Conservation (phyloP, 768 basidiomycete species). For the Serendipita sp. region DNA sequence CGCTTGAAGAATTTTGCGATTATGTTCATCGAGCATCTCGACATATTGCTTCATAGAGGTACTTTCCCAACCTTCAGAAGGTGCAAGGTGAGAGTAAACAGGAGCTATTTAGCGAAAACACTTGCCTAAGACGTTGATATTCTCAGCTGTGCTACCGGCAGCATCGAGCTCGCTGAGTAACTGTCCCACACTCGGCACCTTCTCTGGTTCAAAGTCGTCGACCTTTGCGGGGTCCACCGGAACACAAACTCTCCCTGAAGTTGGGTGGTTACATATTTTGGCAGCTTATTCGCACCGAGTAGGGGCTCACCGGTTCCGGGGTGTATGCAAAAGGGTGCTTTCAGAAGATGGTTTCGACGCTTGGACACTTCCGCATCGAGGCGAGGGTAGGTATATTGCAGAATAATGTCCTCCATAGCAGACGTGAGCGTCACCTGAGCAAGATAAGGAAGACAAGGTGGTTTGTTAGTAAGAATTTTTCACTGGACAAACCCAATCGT, state of each 20-base stretch:
- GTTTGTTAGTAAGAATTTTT: not conserved
- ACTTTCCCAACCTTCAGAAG: conserved; percentile 52
- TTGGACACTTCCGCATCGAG: conserved; percentile 96
- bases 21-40: conserved; percentile 71
- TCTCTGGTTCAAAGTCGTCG: conserved; percentile 67
- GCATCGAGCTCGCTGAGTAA: conserved; percentile 67
- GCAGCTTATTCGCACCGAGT: not conserved
- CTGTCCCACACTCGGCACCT: conserved; percentile 74
- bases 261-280: not conserved
- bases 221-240: conserved; percentile 67
- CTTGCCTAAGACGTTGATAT: conserved; percentile 25
- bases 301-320: conserved; percentile 53
- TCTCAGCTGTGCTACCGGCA: conserved; percentile 10
- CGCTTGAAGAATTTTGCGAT: conserved; percentile 1
- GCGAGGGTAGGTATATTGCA: conserved; percentile 92
- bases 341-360: conserved; percentile 92
- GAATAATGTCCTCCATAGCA: conserved; percentile 71
- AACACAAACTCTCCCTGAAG: conserved; percentile 71
- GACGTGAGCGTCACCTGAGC: conserved; percentile 24
- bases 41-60: conserved; percentile 84
- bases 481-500: no score
- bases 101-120: conserved; percentile 30
- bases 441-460: not conserved
- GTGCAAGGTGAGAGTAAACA: not conserved
- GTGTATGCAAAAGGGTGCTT: conserved; percentile 94